Base-by-base conservation (phyloP, 768 basidiomycete species). In the Russula olivacea region DNA sequence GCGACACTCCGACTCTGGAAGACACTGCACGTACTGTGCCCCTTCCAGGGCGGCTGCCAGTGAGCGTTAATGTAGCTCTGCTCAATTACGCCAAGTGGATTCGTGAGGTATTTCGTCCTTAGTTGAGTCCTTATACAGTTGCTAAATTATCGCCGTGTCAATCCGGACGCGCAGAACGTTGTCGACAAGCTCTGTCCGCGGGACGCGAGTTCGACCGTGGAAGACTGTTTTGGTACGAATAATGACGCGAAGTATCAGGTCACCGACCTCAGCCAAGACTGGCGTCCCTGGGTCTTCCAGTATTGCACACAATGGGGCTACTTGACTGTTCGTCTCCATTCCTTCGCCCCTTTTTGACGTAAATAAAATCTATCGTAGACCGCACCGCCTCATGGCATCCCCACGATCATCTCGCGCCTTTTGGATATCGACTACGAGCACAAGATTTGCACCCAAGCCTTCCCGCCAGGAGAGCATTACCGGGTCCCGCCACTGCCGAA, bases 261-360 rank as follows among this genome's bases (percentile, higher is more conserved):
- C 19, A 82, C 80, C 1, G 83, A 82, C 25, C 75, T 93, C 17
- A 78, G 83, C 57, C 83, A 92, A 69, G 81, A 81, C 1, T 98
- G 95, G 95, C 83, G 93, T 36, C 73, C 86, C 15, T 98, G 95
- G 95, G 69, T 77, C 7, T 97, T 93, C 80, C 95, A 93, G 76
- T 90, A 91, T 61, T 95, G 93, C 76, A 93, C 91, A 0, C 84
- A 96, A 69, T 98, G 96, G 96, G 96, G 94, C 2, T 99, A 92
- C 74, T 94, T 96, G 72, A 85, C 80, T 34, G 91, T 89, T 68
- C 38, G 83, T 49, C 21, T 47, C 21, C 28, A 36, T 57, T n/a
- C 12, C 30, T 14, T 14, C 10, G 15, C n/a, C 10, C 9, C 15
- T 10, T 34, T 9, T 19, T 38, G 15, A 28, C 15, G 38, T 56